Conservation (phyloP, 129 eudicot species). For the Smallanthus sonchifolius region DNA sequence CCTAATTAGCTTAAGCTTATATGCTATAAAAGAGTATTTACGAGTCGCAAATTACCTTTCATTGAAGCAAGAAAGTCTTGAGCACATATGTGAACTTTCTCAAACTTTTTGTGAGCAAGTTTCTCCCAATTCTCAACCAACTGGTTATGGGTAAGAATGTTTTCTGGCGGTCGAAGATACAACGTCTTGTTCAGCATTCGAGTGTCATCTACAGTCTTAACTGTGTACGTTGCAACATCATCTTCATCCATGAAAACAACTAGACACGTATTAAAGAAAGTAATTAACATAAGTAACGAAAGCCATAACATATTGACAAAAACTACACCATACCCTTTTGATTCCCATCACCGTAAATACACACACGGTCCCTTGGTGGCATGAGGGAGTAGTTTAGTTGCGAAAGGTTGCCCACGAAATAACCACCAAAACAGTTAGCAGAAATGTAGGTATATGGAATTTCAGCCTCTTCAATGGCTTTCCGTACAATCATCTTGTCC, state of each 20-base stretch:
- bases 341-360: constrained; percentile 44
- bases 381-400: constrained; percentile 27
- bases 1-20: no score
- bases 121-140: constrained; percentile 48
- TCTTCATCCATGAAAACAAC: constrained; percentile 39
- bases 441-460: constrained; percentile 51
- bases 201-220: constrained; percentile 40
- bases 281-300: neutral
- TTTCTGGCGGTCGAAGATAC: constrained; percentile 38
- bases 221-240: constrained; percentile 37
- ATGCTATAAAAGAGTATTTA: no score
- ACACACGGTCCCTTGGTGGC: constrained; percentile 40
- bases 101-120: constrained; percentile 12
- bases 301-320: neutral
- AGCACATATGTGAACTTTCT: constrained; percentile 21
- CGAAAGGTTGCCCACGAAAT: constrained; percentile 38
- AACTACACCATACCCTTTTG: constrained; percentile 26
- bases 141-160: constrained; percentile 35
- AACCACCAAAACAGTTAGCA: constrained; percentile 50
- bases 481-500: constrained; percentile 46
- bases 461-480: constrained; percentile 46
- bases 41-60: neutral
- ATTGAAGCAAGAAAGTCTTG: constrained; percentile 29
- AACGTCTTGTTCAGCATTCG: constrained; percentile 40
- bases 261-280: neutral